These are phyloP conservation scores for Exophiala sp. DNA, from an alignment of 2,329 filamentous ascomycete genomes.

Conservation along the genomic window DNA sequence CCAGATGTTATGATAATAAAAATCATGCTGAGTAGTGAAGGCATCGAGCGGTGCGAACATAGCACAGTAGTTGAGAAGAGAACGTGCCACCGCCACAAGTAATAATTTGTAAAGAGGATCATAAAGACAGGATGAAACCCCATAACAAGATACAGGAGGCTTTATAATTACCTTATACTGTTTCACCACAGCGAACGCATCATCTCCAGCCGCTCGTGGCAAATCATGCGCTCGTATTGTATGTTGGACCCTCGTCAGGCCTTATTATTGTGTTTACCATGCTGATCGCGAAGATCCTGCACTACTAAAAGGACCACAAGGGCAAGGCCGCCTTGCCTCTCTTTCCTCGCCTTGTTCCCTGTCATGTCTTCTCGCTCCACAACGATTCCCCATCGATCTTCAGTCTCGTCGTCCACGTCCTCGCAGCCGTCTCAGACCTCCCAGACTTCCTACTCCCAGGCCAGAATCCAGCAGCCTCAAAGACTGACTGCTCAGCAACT, in stretches of 20 bases:
- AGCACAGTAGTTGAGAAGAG: too few relatives aligned
- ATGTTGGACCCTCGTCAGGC: slow-evolving; percentile 7
- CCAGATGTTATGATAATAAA: too few relatives aligned
- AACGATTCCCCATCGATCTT: slow-evolving; percentile 24
- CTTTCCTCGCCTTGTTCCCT: slow-evolving; percentile 13
- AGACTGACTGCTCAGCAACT: slow-evolving; percentile 22
- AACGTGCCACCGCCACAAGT: too few relatives aligned
- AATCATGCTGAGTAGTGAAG: too few relatives aligned
- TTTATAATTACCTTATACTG: too few relatives aligned
- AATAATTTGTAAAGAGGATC: too few relatives aligned
- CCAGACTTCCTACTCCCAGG: slow-evolving; percentile 8
- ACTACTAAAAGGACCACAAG: neutral
- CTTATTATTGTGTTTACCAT: neutral
- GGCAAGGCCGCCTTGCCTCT: slow-evolving; percentile 10
- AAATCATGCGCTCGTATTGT: slow-evolving; percentile 15
- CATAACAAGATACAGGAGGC: too few relatives aligned
- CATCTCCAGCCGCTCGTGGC: slow-evolving; percentile 16
- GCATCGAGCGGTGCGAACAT: too few relatives aligned
- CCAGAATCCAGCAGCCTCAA: slow-evolving; percentile 13
- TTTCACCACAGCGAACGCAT: neutral
- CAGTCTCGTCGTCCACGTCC: slow-evolving; percentile 22
- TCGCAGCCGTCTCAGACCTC: slow-evolving; percentile 18
- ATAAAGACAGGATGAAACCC: too few relatives aligned
- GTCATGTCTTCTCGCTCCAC: slow-evolving; percentile 26
- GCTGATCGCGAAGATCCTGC: slow-evolving; percentile 1